Base-by-base conservation (phyloP, 768 basidiomycete genomes). In the Tulasnella sp. region DNA sequence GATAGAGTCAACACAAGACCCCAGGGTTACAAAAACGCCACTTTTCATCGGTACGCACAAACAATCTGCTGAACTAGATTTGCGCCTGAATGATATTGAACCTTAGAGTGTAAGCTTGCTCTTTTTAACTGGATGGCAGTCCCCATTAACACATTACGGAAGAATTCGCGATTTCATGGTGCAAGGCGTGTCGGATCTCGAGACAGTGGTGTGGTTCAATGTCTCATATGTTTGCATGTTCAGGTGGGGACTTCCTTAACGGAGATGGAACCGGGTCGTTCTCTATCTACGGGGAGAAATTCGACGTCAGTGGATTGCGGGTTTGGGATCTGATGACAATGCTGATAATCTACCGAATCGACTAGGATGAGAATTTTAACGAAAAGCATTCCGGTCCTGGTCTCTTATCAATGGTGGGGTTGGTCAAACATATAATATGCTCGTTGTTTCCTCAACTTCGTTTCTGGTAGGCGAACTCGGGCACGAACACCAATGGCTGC, bases 221-320 rank as follows among this genome's bases (percentile, higher is more conserved):
- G 7, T 7, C 52, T 59, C 52, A 4, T 22, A 17, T 6, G 26
- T 22, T 5, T 22, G 6, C 35, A 32, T 35, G 8, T 41, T 22
- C 72, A 93, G 93, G 92, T 62, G 97, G 97, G 0, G 97, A 99
- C 78, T 99, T 98, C 75, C 76, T 95, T 76, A 95, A 95, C 74
- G 88, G 89, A 3, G 97, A 99, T 77, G 97, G 97, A 40, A 98
- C 96, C 1, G 97, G 97, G 0, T 88, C 90, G 0, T 95, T 95
- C 81, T 96, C 94, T n/a, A 93, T 99, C 75, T 98, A 97, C 77
- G 96, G 96, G 32, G 90, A 92, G 77, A 94, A 92, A 76, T 96
- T 96, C 77, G 90, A 89, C 0, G 95, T 95, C 59, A 73, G 87
- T 81, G 17, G 26, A 34, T 52, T 62, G 22, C 22, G 34, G 62